Evolutionary conservation across 257 asterid genomes (phyloP), one percentile per base, ranked within the genome.

Genomic region (Primulina tabacum): DNA sequence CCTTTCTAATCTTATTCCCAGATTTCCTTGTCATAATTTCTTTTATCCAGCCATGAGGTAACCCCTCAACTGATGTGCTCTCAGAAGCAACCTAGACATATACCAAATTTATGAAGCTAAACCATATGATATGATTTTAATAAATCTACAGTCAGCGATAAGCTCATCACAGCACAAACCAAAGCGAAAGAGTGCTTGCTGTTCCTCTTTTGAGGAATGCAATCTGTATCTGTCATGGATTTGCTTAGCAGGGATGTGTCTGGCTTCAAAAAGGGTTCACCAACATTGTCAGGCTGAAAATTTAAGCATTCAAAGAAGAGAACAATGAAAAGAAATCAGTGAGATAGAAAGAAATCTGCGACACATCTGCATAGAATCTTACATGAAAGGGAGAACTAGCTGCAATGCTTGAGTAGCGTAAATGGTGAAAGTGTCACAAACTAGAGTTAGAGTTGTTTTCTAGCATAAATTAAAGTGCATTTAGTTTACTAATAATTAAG

Each of bases 21-120:
- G 18, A 50, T 50, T 50, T 50, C 56, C 20, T 14, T 50, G 20
- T 50, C 56, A 50, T 50, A 0, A 50, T 50, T 50, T 50, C 56
- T 50, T 16, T 50, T 16, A 50, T 16, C 56, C 56, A 50, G 56
- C 56, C 56, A 16, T 14, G 0, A 16, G 56, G 56, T 50, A 50
- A 50, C 56, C 56, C 56, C 56, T 50, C 56, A 50, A 50, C 56
- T 50, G 56, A 16, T 50, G 56, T 50, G 20, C 56, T 50, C 56
- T 50, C 56, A 14, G 56, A 20, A 16, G 56, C 0, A 50, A 16
- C 56, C 20, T 50, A 50, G 56, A 50, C 53, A 50, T 16, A 14
- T 50, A 43, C 53, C 2, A 50, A 50, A 50, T 14, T 50, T 50
- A 50, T 16, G 16, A 50, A 50, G 56, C 20, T 14, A 16, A 50